Evolutionary conservation across 345 rosid species (phyloP).

Genomic region (Euphorbia lathyris): DNA sequence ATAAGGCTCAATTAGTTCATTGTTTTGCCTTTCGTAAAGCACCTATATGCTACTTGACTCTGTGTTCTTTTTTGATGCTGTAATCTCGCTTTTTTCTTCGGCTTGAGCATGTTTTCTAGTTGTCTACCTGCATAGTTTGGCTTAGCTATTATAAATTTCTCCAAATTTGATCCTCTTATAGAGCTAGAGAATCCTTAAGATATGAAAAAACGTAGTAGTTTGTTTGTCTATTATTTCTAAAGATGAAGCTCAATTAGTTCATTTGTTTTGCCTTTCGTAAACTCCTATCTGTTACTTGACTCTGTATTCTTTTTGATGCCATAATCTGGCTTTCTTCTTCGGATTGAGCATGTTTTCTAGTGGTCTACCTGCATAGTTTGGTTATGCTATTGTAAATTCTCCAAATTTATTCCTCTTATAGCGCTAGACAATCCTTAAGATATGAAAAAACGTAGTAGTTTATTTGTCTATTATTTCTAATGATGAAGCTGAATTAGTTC

Average conservation of each 20-base stretch:
- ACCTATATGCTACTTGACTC: background rate
- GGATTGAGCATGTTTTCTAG: background rate
- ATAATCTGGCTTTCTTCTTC: background rate
- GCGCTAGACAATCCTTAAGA: background rate
- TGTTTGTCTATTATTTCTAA: background rate
- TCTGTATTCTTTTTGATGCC: background rate
- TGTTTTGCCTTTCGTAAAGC: background rate
- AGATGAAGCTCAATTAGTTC: background rate
- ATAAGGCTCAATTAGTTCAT: background rate
- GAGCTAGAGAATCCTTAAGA: background rate
- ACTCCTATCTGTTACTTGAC: background rate
- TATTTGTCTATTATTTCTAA: background rate
- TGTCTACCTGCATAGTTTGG: background rate
- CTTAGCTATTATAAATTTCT: background rate
- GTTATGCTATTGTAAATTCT: background rate
- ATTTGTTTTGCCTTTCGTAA: background rate
- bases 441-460: background rate
- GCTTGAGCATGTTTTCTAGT: background rate
- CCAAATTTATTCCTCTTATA: background rate
- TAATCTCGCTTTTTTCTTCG: background rate
- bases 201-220: background rate
- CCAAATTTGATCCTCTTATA: background rate
- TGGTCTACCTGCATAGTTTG: background rate
- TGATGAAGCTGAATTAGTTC: slow-evolving; percentile 3
- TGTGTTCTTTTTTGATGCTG: background rate